A percentile compares a stretch with the other conserved stretches of the same genome.
phyloP scores from a whole-genome alignment of 345 rosid genomes.

The Populus simonii region DNA sequence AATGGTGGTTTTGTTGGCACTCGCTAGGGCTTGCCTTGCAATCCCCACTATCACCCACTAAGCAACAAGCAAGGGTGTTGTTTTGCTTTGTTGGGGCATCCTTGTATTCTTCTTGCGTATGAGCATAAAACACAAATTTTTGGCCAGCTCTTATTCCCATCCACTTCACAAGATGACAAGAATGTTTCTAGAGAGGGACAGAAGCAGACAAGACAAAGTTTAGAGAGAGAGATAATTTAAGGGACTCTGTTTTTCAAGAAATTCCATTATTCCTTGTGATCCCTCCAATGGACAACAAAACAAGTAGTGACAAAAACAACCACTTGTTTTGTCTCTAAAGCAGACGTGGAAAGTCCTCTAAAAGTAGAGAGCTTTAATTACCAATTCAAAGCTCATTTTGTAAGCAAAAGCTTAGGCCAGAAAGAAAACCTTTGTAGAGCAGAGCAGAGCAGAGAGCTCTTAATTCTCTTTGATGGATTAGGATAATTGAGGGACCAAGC shows the following conservation, averaged over 20 bases:
- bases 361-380: slow-evolving; percentile 34
- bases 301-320: slow-evolving; percentile 56
- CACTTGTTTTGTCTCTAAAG: slow-evolving; percentile 48
- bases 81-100: slow-evolving; percentile 51
- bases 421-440: background rate
- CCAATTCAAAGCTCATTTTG: slow-evolving; percentile 23
- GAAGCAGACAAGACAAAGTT: background rate
- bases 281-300: slow-evolving; percentile 44
- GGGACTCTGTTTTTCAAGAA: slow-evolving; percentile 43
- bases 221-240: slow-evolving; percentile 16
- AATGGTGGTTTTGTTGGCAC: slow-evolving; percentile 40
- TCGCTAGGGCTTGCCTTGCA: slow-evolving; percentile 29
- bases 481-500: slow-evolving; percentile 10
- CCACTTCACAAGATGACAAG: slow-evolving; percentile 17
- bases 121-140: slow-evolving; percentile 33
- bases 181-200: slow-evolving; percentile 2
- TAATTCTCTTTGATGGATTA: slow-evolving; percentile 19
- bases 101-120: slow-evolving; percentile 30
- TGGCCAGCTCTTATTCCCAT: slow-evolving; percentile 55
- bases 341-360: slow-evolving; percentile 38
- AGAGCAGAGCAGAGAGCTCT: background rate
- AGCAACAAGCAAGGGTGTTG: slow-evolving; percentile 42
- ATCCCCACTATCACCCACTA: slow-evolving; percentile 48
- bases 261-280: slow-evolving; percentile 61
- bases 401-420: slow-evolving; percentile 36